Base-by-base conservation (phyloP, 495 filamentous ascomycete genomes). In the Parmelia sp. region DNA sequence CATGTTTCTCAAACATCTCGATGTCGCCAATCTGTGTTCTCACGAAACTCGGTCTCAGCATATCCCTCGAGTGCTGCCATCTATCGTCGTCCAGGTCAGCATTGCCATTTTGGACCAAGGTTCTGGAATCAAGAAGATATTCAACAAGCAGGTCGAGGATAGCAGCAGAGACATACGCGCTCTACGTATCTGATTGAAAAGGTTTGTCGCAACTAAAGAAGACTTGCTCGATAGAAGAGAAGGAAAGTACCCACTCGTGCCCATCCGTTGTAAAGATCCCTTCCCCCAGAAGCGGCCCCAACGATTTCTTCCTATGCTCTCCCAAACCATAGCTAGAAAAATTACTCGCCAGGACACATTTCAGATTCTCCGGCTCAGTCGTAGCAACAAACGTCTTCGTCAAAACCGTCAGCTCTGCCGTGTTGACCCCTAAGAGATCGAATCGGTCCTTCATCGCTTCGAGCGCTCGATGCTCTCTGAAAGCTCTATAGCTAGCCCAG, bases 251-350 rank as follows among this genome's bases (percentile, higher is more conserved):
- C 17, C 35, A 49, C 14, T 69, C 71, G 17, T 75, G 73, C 19
- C 89, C 90, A 68, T 90, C 84, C 5, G 79, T 77, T 1, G 85
- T 86, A 70, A 93, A 92, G 64, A 92, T 87, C 31, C 88, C 89
- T 51, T 82, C 70, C 11, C 89, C 89, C 1, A 91, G 70, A 5
- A 91, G 68, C 0, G 84, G 84, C 29, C 66, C 72, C 72, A 88
- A 80, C 37, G 70, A 75, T 0, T 73, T 70, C 14, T 74, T 67
- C 21, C 87, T 77, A 17, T 72, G 47, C 19, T 77, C 70, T 2
- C 83, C 84, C 2, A 91, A 70, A 17, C 77, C 76, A 72, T 82
- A 92, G 66, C 88, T 84, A 39, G 78, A 76, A 65, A 87, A 84
- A 9, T 84, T 77, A 9, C 78, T 79, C 3, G 83, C 79, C 1